Percentiles rank a stretch among this genome's conserved stretches.
phyloP scores from a whole-genome alignment of 805 yeast genomes.

The Saturnispora halmiae region DNA sequence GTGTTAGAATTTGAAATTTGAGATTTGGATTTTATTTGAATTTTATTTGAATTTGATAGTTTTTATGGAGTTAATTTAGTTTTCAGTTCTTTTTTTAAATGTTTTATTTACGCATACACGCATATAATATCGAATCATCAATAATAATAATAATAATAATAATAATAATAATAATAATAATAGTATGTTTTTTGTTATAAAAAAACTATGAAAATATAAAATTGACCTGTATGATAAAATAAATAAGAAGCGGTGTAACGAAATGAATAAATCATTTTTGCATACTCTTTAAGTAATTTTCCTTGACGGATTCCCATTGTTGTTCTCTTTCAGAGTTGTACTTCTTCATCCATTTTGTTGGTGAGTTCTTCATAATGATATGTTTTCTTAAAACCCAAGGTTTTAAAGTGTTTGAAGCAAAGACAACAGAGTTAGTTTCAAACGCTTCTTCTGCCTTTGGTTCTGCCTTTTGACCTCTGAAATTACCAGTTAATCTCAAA shows the following conservation, averaged over 20 bases:
- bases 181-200: too few relatives aligned
- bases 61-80: not conserved
- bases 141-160: constrained; percentile 4
- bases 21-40: not conserved
- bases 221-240: constrained; percentile 9
- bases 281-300: constrained; percentile 30
- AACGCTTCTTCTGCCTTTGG: constrained; percentile 64
- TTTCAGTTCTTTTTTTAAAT: not conserved
- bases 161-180: constrained; percentile 5
- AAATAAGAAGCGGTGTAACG: constrained; percentile 11
- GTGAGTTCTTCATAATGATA: constrained; percentile 32
- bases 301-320: constrained; percentile 29
- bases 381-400: constrained; percentile 34
- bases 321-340: constrained; percentile 27
- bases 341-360: constrained; percentile 30
- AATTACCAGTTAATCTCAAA: constrained; percentile 63
- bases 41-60: not conserved
- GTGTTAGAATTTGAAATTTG: constrained; percentile 28
- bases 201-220: constrained; percentile 11
- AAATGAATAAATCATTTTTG: constrained; percentile 17
- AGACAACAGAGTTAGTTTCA: constrained; percentile 52
- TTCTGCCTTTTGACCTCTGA: constrained; percentile 57
- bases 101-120: not conserved
- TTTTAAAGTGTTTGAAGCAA: constrained; percentile 25
- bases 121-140: constrained; percentile 4